A percentile compares a stretch with the other conserved stretches of the same genome.
Conservation (phyloP, 192 early-diverging fungal genomes). For the Lunasporangiospora selenospora region DNA sequence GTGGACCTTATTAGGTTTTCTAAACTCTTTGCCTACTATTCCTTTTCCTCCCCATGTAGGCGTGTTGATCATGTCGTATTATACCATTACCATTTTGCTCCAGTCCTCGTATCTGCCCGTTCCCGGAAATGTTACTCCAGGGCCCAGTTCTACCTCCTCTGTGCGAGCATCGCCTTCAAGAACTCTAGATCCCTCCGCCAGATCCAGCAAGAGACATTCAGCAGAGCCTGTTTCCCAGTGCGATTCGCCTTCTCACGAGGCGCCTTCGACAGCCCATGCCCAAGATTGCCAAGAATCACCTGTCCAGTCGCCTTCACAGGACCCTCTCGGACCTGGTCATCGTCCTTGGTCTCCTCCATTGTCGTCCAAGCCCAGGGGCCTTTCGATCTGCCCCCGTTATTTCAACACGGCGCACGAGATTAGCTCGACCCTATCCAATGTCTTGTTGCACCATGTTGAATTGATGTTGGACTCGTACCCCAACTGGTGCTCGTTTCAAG, state of each 20-base stretch:
- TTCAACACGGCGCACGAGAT: conserved; percentile 46
- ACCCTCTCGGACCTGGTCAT: background rate
- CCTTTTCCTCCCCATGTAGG: too few species aligned
- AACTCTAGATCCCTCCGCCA: too few species aligned
- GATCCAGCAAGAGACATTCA: conserved; percentile 21
- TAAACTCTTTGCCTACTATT: too few species aligned
- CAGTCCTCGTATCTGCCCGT: conserved; percentile 44
- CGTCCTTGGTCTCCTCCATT: background rate
- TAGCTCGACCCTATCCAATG: conserved; percentile 42
- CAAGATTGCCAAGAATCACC: too few species aligned
- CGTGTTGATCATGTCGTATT: conserved; percentile 34
- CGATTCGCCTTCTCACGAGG: conserved; percentile 1
- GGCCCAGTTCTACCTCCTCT: too few species aligned
- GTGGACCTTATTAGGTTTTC: too few species aligned
- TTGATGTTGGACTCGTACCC: conserved; percentile 34
- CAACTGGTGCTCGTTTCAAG: conserved; percentile 39
- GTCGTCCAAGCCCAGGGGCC: conserved; percentile 6
- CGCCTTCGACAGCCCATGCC: background rate
- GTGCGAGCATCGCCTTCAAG: conserved; percentile 11
- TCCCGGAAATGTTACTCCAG: conserved; percentile 27
- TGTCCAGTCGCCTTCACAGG: too few species aligned
- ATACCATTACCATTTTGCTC: conserved; percentile 43
- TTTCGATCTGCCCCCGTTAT: too few species aligned
- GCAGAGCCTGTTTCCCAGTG: conserved; percentile 26
- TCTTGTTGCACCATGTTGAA: conserved; percentile 45